Percentiles rank a stretch among this genome's conserved stretches.
Evolutionary conservation across 148 eudicot genomes (phyloP).

Genomic region (Rhododendron ferrugineum): DNA sequence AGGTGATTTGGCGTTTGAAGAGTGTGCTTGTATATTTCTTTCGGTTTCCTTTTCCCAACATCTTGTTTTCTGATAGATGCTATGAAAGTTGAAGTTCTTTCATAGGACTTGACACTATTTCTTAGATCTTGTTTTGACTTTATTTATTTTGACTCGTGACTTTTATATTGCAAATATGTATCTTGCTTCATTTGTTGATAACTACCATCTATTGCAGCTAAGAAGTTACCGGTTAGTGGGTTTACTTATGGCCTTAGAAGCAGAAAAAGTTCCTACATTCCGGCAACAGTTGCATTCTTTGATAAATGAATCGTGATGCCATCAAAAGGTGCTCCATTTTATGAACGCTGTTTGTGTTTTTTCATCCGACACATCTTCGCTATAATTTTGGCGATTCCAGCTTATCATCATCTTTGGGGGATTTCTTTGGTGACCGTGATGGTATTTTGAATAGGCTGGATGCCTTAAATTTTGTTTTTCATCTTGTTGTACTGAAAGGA

Average conservation of each 20-base stretch:
- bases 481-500: neutral
- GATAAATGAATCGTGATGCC: slow-evolving; percentile 46
- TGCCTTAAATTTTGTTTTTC: slow-evolving; percentile 4
- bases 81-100: neutral
- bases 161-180: neutral
- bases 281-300: slow-evolving; percentile 54
- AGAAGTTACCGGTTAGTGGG: slow-evolving; percentile 62
- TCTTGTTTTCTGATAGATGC: neutral
- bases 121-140: neutral
- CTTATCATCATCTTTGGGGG: neutral
- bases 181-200: slow-evolving; percentile 2
- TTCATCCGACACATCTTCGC: neutral
- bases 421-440: neutral
- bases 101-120: neutral
- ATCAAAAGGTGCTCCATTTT: neutral
- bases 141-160: too few relatives aligned
- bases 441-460: neutral
- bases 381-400: neutral
- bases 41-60: neutral
- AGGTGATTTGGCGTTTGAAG: neutral
- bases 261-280: slow-evolving; percentile 46
- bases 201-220: slow-evolving; percentile 43
- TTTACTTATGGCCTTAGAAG: slow-evolving; percentile 78
- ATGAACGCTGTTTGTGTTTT: neutral
- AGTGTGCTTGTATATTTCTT: neutral